A percentile compares a stretch with the other conserved stretches of the same genome.
Evolutionary conservation across 2,329 filamentous ascomycete genomes (phyloP).

Genomic region (Alternaria arborescens): DNA sequence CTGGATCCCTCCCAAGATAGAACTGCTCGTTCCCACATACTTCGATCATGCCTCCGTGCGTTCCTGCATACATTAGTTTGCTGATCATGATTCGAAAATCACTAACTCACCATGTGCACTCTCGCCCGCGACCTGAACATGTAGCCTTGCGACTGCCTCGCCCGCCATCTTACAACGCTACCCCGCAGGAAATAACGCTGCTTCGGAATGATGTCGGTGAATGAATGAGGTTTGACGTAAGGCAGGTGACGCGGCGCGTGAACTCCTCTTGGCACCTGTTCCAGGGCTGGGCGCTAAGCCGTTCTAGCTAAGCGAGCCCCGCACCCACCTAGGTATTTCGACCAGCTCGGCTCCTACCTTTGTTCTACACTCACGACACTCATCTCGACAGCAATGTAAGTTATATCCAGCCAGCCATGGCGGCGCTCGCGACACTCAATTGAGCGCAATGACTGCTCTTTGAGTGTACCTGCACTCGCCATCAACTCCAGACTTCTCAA

Average conservation of each 20-base stretch:
- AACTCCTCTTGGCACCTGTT: slow-evolving; percentile 10
- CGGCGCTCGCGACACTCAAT: slow-evolving; percentile 31
- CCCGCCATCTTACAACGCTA: slow-evolving; percentile 32
- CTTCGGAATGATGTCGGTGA: neutral
- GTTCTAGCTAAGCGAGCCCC: slow-evolving; percentile 32
- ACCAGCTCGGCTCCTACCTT: slow-evolving; percentile 32
- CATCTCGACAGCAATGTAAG: slow-evolving; percentile 56
- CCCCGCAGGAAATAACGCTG: neutral
- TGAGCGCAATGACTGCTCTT: slow-evolving; percentile 25
- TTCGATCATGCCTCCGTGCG: slow-evolving; percentile 34
- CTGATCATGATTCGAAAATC: neutral
- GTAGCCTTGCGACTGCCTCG: slow-evolving; percentile 39
- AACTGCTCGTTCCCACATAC: slow-evolving; percentile 49
- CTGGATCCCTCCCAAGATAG: slow-evolving; percentile 44
- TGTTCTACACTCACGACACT: slow-evolving; percentile 53
- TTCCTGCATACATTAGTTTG: slow-evolving; percentile 37
- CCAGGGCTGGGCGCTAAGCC: slow-evolving; percentile 12
- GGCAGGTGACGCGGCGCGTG: slow-evolving; percentile 23
- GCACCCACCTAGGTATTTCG: slow-evolving; percentile 32
- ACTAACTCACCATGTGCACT: slow-evolving; percentile 28
- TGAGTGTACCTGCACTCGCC: slow-evolving; percentile 11
- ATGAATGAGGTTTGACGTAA: slow-evolving; percentile 3
- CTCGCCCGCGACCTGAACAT: slow-evolving; percentile 29
- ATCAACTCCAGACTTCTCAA: slow-evolving; percentile 20
- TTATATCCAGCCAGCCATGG: slow-evolving; percentile 19